Base-by-base conservation (phyloP, 2,329 filamentous ascomycete genomes). In the Penicillium verrucosum region DNA sequence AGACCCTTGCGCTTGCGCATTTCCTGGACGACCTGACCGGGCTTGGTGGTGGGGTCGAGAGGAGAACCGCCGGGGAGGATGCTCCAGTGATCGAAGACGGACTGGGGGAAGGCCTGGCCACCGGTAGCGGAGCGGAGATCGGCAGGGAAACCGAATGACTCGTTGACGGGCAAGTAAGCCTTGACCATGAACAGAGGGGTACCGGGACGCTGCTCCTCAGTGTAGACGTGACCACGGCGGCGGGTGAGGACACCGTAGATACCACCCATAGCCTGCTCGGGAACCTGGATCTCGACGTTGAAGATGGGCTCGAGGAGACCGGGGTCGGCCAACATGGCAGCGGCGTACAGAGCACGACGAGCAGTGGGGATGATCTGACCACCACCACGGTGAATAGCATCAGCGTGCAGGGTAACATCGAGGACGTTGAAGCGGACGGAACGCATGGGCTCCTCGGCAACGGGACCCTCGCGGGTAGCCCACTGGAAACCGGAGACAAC, bases 1-100 rank as follows among this genome's bases (percentile, higher is more conserved):
- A 99, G 84, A 91, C 93, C 94, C 91, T 99, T 99, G 82, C 93
- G 90, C 88, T 97, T 97, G 77, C 94, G 92, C 89, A 95, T 96
- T 59, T 88, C 85, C 76, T 83, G 81, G 71, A 97, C 91, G 71
- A 97, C 83, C 76, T 85, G 79, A 77, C 92, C 94, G 72, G 89
- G 85, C 85, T 92, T 90, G 74, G 85, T 86, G 73, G 86, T 88
- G 76, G 80, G 67, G 81, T 99, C 93, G 74, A 97, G 85, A 69
- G 90, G 88, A 70, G 89, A 94, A 72, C 94, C 94, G 87, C 93
- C 93, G 70, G 92, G 90, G 70, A 97, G 87, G 72, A 94, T 82
- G 82, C 96, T 89, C 92, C 92, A 99, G 84, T 99, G 94, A 80
- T 97, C 93, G 82, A 99, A 99, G 73, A 99, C 92, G 73, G 89